Base-by-base conservation (phyloP, 2,329 filamentous ascomycete species). In the Cytospora mali region DNA sequence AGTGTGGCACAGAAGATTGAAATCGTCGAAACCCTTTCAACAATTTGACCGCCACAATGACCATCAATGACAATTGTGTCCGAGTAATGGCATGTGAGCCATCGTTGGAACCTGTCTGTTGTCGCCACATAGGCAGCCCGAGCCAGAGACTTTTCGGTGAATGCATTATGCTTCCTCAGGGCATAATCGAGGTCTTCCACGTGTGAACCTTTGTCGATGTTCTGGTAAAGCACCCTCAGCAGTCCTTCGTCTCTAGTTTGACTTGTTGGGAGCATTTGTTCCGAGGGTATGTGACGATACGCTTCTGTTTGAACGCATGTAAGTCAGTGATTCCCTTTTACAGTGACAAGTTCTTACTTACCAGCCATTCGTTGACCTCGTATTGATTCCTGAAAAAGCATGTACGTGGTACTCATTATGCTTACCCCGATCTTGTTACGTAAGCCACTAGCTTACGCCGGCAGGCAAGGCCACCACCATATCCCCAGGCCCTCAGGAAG, bases 1-100 rank as follows among this genome's bases (percentile, higher is more conserved):
- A 63, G 23, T n/a, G 23, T 46, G 11, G 51, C 51, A 18, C 42
- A 60, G 42, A 59, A 55, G 6, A 63, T 50, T 13, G 56, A 55
- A 1, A 63, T 23, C 10, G 39, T 27, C 9, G 56, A 63, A 0
- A 33, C 18, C 48, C 6, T 57, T 13, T 28, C 25, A 7, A 23
- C 35, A 1, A 27, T 14, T 3, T 57, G 29, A 11, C 56, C 21
- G 14, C 29, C 53, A 27, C 59, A 57, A 27, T 62, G 59, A 4
- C 59, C 59, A 14, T 62, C 60, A 18, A 62, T 39, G 25, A 62
- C 21, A 13, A 62, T 25, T 4, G 23, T 35, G 23, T 35, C 33
- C 3, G 50, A 31, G 21, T 27, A 4, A 11, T 14, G 11, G 3
- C 6, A 23, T 4, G 25, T 13, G 1, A 55, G 48, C 58, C 58